Evolutionary conservation across 768 basidiomycete species (phyloP).

Genomic region (Saitozyma podzolica): DNA sequence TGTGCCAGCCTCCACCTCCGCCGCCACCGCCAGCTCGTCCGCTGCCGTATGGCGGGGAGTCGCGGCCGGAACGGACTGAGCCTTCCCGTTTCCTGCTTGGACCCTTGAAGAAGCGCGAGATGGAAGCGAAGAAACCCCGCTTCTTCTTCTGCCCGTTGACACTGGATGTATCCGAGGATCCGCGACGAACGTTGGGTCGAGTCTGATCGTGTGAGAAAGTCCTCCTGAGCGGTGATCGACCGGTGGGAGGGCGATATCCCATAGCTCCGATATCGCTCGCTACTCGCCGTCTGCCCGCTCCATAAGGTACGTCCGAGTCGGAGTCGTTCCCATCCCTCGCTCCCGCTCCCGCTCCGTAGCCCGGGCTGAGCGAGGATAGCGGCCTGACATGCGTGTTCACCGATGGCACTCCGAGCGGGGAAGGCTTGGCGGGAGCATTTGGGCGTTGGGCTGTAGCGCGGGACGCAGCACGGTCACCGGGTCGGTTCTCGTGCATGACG

Average conservation of each 20-base stretch:
- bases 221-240: slow-evolving; percentile 36
- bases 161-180: slow-evolving; percentile 40
- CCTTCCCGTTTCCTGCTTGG: slow-evolving; percentile 17
- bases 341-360: slow-evolving; percentile 8
- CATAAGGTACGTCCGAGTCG: slow-evolving; percentile 15
- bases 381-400: slow-evolving; percentile 31
- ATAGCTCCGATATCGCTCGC: slow-evolving; percentile 47
- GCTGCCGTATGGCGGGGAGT: slow-evolving; percentile 45
- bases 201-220: slow-evolving; percentile 38
- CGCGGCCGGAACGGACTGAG: slow-evolving; percentile 35
- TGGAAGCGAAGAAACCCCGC: slow-evolving; percentile 47
- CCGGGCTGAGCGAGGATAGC: slow-evolving; percentile 13
- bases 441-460: slow-evolving; percentile 5
- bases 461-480: slow-evolving; percentile 12
- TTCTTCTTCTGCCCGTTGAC: slow-evolving; percentile 39
- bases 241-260: slow-evolving; percentile 38
- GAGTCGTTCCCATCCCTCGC: slow-evolving; percentile 15
- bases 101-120: slow-evolving; percentile 47
- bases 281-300: slow-evolving; percentile 37
- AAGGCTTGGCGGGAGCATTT: slow-evolving; percentile 19
- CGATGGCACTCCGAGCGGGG: slow-evolving; percentile 42
- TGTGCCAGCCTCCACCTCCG: slow-evolving; percentile 38
- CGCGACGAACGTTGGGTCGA: slow-evolving; percentile 5
- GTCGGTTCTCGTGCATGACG: slow-evolving; percentile 50
- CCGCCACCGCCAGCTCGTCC: slow-evolving; percentile 1